Evolutionary conservation across 2,329 filamentous ascomycete species (phyloP).

Genomic region (Thermothelomyces thermophilus): DNA sequence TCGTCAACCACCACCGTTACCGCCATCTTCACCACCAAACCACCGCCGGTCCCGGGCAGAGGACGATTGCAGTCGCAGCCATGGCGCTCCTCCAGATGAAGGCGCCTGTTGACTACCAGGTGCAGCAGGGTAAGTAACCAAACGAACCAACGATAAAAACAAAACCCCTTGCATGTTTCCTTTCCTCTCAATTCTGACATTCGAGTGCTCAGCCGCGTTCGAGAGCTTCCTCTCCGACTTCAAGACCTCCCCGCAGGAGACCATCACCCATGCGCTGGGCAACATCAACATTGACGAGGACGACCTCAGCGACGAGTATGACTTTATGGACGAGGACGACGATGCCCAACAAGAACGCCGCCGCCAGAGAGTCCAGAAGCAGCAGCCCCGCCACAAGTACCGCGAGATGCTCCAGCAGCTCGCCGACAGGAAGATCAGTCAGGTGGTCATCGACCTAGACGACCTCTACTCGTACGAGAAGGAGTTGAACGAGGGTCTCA

Average conservation of each 20-base stretch:
- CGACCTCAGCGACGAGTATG: constrained; percentile 81
- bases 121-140: constrained; percentile 64
- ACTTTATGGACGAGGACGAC: constrained; percentile 82
- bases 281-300: constrained; percentile 83
- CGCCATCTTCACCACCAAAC: constrained; percentile 3
- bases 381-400: constrained; percentile 73
- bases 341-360: constrained; percentile 47
- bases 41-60: background rate
- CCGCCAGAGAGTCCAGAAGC: constrained; percentile 42
- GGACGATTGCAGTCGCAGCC: constrained; percentile 22
- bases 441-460: constrained; percentile 82
- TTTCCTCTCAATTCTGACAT: constrained; percentile 2
- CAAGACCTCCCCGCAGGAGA: constrained; percentile 68
- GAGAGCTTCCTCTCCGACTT: constrained; percentile 82
- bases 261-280: constrained; percentile 74
- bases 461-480: constrained; percentile 79
- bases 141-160: background rate
- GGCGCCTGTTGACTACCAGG: constrained; percentile 76
- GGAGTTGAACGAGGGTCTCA: constrained; percentile 58
- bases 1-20: too few relatives aligned
- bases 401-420: constrained; percentile 80
- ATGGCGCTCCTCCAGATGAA: constrained; percentile 85
- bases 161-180: background rate
- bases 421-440: constrained; percentile 68
- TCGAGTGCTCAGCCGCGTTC: constrained; percentile 58